Base-by-base conservation (phyloP, 2,329 filamentous ascomycete genomes). In the Pseudogymnoascus sp. region DNA sequence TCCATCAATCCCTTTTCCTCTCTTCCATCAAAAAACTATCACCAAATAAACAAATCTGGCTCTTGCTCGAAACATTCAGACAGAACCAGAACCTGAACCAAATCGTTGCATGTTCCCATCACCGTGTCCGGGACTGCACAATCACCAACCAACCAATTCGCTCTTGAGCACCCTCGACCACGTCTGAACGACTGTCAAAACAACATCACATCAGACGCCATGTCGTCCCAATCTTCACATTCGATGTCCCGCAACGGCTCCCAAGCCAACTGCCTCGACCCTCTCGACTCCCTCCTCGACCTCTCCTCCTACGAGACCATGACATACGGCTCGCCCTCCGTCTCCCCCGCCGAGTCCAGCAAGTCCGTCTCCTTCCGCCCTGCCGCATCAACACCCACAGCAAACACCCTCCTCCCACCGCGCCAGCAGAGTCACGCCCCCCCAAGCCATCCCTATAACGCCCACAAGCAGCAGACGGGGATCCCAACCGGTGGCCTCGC, bases 391-490 rank as follows among this genome's bases (percentile, higher is more conserved):
- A 80, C 82, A 60, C 76, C 82, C 45, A 77, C 80, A 62, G 80
- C 84, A 4, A 76, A 74, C 64, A 75, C 79, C 3, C 75, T 78
- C 36, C 74, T 87, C 63, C 74, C 83, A 15, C 74, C 82, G 6
- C 76, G 79, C 61, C 82, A 87, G 65, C 81, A 81, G 66, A 77
- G 81, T 18, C 84, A 92, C 71, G 86, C 85, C 58, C 90, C 86
- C 36, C 93, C 94, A 7, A 96, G 91, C 75, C 92, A 97, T 78
- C 90, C 96, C 76, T 97, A 97, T 80, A 90, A 92, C 71, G 86
- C 90, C 72, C 95, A 97, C 79, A 90, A 91, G 78, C 94, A 99
- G 74, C 92, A 97, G 79, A 97, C 94, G 3, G 92, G 92, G 66
- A 86, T 97, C 31, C 90, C 94, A 0, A 87, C 90, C 1, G 92